A percentile compares a stretch with the other conserved stretches of the same genome.
Conservation (phyloP, 768 basidiomycete genomes). For the Boletus rubescentipes region DNA sequence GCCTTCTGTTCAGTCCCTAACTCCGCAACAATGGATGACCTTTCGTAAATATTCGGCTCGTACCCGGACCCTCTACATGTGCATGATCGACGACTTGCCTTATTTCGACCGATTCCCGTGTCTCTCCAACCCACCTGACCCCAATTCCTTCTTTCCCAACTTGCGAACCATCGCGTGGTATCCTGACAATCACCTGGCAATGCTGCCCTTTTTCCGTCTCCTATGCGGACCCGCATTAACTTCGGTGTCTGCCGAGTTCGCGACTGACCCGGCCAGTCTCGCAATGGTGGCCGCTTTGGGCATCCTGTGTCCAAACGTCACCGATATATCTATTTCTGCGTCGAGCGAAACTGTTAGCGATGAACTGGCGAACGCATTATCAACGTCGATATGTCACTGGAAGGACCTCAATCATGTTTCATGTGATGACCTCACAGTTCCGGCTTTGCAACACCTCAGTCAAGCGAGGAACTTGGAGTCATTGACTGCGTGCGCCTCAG, state of each 20-base stretch:
- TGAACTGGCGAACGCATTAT: constrained; percentile 14
- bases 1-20: background rate
- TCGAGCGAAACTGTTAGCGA: constrained; percentile 5
- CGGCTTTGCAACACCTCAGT: constrained; percentile 21
- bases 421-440: constrained; percentile 21
- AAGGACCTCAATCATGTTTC: constrained; percentile 16
- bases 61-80: constrained; percentile 21
- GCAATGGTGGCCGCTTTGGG: constrained; percentile 13
- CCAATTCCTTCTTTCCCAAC: constrained; percentile 22
- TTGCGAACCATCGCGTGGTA: constrained; percentile 24
- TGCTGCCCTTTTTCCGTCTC: constrained; percentile 23
- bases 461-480: constrained; percentile 14
- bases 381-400: constrained; percentile 21
- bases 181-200: constrained; percentile 17
- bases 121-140: constrained; percentile 15
- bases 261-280: constrained; percentile 16
- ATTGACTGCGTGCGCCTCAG: constrained; percentile 13
- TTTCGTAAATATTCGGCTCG: constrained; percentile 21
- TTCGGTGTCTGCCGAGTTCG: constrained; percentile 20
- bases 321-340: constrained; percentile 16
- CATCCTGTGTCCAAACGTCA: constrained; percentile 18
- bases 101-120: constrained; percentile 4
- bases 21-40: constrained; percentile 16
- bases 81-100: constrained; percentile 20
- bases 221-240: constrained; percentile 24